Evolutionary conservation across 2,329 filamentous ascomycete genomes (phyloP).

Genomic region (Talaromyces sp.): DNA sequence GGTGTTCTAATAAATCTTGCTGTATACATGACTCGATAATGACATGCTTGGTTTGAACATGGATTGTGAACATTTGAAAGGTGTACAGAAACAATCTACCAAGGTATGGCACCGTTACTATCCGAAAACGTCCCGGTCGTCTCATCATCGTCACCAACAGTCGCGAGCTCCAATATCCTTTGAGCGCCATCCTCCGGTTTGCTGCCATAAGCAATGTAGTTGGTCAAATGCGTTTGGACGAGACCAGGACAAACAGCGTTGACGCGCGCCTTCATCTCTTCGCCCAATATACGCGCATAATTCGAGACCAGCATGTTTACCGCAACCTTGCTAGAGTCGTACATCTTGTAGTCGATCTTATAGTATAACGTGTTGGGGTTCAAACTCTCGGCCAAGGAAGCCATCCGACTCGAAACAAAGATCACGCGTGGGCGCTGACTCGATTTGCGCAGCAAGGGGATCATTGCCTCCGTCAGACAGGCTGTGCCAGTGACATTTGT

Average conservation of each 20-base stretch:
- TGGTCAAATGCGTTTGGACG: slow-evolving; percentile 9
- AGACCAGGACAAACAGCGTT: slow-evolving; percentile 16
- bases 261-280: slow-evolving; percentile 11
- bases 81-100: not conserved
- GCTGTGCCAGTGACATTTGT: slow-evolving; percentile 38
- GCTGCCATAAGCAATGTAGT: not conserved
- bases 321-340: slow-evolving; percentile 43
- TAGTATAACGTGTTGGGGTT: slow-evolving; percentile 29
- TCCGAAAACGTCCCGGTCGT: slow-evolving; percentile 16
- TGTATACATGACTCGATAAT: slow-evolving; percentile 8
- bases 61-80: not conserved
- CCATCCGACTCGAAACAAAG: slow-evolving; percentile 35
- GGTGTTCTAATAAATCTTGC: slow-evolving; percentile 15
- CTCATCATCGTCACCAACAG: slow-evolving; percentile 15
- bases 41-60: not conserved
- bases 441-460: slow-evolving; percentile 31
- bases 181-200: slow-evolving; percentile 13
- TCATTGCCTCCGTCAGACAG: slow-evolving; percentile 31
- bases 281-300: slow-evolving; percentile 13
- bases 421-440: slow-evolving; percentile 23
- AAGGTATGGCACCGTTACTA: slow-evolving; percentile 1
- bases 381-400: slow-evolving; percentile 27
- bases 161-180: slow-evolving; percentile 13
- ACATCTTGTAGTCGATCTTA: slow-evolving; percentile 33
- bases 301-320: slow-evolving; percentile 36